phyloP scores from a whole-genome alignment of 495 filamentous ascomycete species.

The Neurospora sp. region DNA sequence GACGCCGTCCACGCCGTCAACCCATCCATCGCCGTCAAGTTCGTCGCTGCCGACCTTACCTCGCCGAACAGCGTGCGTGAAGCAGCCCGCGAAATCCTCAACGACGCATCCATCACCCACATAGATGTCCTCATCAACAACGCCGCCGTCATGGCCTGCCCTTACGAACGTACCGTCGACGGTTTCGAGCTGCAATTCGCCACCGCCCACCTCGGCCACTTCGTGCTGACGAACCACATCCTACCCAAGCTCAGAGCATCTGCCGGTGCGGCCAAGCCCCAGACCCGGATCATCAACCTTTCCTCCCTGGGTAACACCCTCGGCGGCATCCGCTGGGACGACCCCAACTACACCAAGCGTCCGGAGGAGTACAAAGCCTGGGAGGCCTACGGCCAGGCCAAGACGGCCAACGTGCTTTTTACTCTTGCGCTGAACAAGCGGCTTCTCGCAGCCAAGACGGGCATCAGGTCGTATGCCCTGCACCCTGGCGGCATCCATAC shows the following conservation, averaged over 20 bases:
- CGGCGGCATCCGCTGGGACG: slow-evolving; percentile 36
- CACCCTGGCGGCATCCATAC: slow-evolving; percentile 38
- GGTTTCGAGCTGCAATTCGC: slow-evolving; percentile 47
- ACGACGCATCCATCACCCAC: slow-evolving; percentile 34
- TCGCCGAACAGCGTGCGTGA: slow-evolving; percentile 38
- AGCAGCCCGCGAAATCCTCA: slow-evolving; percentile 37
- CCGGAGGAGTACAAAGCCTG: slow-evolving; percentile 31
- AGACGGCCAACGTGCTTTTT: slow-evolving; percentile 51
- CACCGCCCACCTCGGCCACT: slow-evolving; percentile 50
- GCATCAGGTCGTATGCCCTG: slow-evolving; percentile 24
- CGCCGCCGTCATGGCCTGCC: slow-evolving; percentile 52
- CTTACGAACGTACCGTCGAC: slow-evolving; percentile 33
- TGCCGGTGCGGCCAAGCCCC: slow-evolving; percentile 3
- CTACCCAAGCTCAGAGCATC: slow-evolving; percentile 33
- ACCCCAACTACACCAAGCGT: slow-evolving; percentile 36
- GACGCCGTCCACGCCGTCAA: slow-evolving; percentile 29
- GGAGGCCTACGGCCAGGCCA: slow-evolving; percentile 44
- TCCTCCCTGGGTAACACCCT: slow-evolving; percentile 31
- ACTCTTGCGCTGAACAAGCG: slow-evolving; percentile 38
- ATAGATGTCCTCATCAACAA: slow-evolving; percentile 63
- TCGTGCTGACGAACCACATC: slow-evolving; percentile 46
- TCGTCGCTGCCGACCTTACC: slow-evolving; percentile 37
- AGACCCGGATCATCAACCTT: slow-evolving; percentile 25
- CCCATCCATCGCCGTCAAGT: slow-evolving; percentile 26
- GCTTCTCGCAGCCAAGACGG: slow-evolving; percentile 15